Evolutionary conservation across 805 yeast genomes (phyloP).

Genomic region (Suhomyces pyralidae): DNA sequence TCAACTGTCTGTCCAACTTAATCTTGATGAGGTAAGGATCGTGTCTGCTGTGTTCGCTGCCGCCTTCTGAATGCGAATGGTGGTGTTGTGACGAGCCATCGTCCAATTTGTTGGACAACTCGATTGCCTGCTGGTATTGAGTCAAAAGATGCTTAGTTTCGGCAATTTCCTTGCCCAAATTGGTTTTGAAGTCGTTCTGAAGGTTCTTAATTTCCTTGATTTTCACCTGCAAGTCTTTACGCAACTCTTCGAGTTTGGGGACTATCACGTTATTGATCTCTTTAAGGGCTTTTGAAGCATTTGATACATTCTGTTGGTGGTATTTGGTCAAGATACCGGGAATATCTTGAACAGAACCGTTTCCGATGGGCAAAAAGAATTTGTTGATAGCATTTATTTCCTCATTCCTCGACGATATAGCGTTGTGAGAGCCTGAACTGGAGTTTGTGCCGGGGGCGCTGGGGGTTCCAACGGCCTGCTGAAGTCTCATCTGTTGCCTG

Average conservation of each 20-base stretch:
- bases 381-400: conserved; percentile 36
- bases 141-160: conserved; percentile 40
- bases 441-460: conserved; percentile 3
- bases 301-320: conserved; percentile 40
- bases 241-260: conserved; percentile 56
- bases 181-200: conserved; percentile 80
- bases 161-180: conserved; percentile 56
- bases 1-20: conserved; percentile 71
- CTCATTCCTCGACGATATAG: conserved; percentile 19
- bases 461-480: conserved; percentile 56
- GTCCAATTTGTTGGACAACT: conserved; percentile 50
- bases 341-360: conserved; percentile 77
- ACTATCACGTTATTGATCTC: conserved; percentile 47
- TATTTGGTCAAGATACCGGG: conserved; percentile 62
- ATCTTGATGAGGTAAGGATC: conserved; percentile 83
- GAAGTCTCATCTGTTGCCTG: conserved; percentile 75
- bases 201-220: conserved; percentile 83
- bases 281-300: conserved; percentile 43
- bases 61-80: conserved; percentile 24
- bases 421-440: conserved; percentile 7
- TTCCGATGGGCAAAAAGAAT: conserved; percentile 74
- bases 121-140: conserved; percentile 59
- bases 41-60: conserved; percentile 42
- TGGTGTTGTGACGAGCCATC: conserved; percentile 16
- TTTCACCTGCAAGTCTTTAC: conserved; percentile 73